Percentiles rank a stretch among this genome's conserved stretches.
These are phyloP conservation scores for Epichloe glyceriae DNA, from an alignment of 2,329 filamentous ascomycete species.

Conservation along the genomic window DNA sequence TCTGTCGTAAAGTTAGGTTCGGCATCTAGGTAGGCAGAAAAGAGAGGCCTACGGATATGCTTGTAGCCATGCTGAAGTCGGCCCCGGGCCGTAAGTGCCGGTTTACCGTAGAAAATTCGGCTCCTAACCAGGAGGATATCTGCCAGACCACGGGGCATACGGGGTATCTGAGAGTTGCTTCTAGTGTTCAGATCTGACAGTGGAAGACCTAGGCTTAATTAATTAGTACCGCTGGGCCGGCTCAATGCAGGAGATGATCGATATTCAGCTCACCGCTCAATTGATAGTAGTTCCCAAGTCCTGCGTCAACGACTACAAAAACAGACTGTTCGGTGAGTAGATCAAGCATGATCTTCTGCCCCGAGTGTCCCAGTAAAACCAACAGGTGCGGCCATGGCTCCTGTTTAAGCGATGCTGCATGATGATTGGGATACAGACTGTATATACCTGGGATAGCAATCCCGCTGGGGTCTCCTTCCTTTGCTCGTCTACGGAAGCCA, in stretches of 20 bases:
- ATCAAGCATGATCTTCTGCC: constrained; percentile 65
- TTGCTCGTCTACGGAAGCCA: constrained; percentile 51
- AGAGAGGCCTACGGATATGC: constrained; percentile 57
- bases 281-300: constrained; percentile 59
- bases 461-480: constrained; percentile 15
- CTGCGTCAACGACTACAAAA: constrained; percentile 49
- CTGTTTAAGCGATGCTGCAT: constrained; percentile 55
- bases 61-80: constrained; percentile 60
- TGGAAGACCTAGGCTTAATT: constrained; percentile 28
- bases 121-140: constrained; percentile 66
- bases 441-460: constrained; percentile 53
- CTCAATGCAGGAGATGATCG: background rate
- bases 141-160: constrained; percentile 26
- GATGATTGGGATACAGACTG: constrained; percentile 52
- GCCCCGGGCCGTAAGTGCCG: constrained; percentile 55
- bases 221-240: background rate
- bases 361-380: constrained; percentile 57
- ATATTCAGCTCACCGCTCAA: constrained; percentile 50
- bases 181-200: constrained; percentile 31
- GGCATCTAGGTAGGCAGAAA: too few relatives aligned
- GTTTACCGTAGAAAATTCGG: constrained; percentile 74
- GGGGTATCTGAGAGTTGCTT: background rate
- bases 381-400: constrained; percentile 66
- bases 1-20: constrained; percentile 37
- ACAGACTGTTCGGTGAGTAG: constrained; percentile 67